phyloP scores from a whole-genome alignment of 108 stramenopile genomes.

The Cyclostephanos tholiformis region DNA sequence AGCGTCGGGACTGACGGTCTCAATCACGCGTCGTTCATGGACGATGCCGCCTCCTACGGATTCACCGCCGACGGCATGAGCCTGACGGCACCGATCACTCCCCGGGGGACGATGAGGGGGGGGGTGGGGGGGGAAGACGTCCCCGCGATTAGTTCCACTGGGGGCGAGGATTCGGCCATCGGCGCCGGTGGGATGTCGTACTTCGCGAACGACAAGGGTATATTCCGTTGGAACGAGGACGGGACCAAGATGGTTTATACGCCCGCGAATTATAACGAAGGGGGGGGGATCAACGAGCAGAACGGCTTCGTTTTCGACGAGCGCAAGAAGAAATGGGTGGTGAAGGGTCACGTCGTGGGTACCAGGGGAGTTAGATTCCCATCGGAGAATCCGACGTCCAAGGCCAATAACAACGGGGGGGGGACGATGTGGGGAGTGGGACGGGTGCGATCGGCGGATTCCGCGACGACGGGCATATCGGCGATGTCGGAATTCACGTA shows the following conservation, averaged over 20 bases:
- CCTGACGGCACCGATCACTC: neutral
- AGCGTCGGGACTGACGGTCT: conserved; percentile 6
- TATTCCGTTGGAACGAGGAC: conserved; percentile 47
- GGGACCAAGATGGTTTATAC: conserved; percentile 49
- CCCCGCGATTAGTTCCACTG: neutral
- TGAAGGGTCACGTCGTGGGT: conserved; percentile 16
- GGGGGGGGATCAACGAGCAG: conserved; percentile 1
- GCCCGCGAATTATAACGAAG: conserved; percentile 18
- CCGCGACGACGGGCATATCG: conserved; percentile 12
- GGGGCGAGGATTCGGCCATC: conserved; percentile 32
- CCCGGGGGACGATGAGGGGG: too few relatives aligned
- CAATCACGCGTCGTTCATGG: neutral
- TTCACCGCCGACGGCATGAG: conserved; percentile 39
- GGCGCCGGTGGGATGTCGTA: conserved; percentile 37
- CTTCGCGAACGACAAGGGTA: conserved; percentile 45
- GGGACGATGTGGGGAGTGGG: conserved; percentile 6
- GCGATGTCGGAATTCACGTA: conserved; percentile 42
- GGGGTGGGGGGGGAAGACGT: neutral
- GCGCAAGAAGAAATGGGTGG: conserved; percentile 46
- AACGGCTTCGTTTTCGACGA: conserved; percentile 49
- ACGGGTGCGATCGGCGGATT: conserved; percentile 28
- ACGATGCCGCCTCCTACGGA: conserved; percentile 44
- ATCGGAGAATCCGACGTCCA: conserved; percentile 11
- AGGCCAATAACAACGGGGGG: neutral
- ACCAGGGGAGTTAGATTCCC: conserved; percentile 38